A percentile compares a stretch with the other conserved stretches of the same genome.
Conservation (phyloP, 2,329 filamentous ascomycete species). For the Aureobasidium sp. region DNA sequence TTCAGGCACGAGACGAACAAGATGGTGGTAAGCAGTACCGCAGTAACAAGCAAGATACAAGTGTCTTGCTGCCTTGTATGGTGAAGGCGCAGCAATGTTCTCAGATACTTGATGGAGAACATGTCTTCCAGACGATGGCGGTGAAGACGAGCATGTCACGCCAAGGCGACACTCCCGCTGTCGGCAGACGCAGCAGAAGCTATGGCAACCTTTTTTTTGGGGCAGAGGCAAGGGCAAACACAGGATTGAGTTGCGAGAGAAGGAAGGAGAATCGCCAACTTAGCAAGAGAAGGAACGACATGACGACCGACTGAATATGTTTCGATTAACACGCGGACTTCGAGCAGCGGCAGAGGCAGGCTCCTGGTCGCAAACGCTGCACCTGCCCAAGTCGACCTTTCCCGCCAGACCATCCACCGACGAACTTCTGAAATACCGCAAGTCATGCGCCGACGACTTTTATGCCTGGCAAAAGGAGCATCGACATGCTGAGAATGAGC, state of each 20-base stretch:
- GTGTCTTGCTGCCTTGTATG: background rate
- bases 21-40: background rate
- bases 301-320: slow-evolving; percentile 17
- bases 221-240: background rate
- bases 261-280: too few relatives aligned
- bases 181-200: slow-evolving; percentile 6
- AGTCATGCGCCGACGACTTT: slow-evolving; percentile 84
- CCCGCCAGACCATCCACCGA: slow-evolving; percentile 47
- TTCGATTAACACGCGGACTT: slow-evolving; percentile 20
- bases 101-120: background rate
- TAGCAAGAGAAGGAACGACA: slow-evolving; percentile 17
- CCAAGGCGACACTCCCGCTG: background rate
- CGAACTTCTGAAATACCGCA: slow-evolving; percentile 66
- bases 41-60: background rate
- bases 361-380: slow-evolving; percentile 50
- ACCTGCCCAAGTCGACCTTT: slow-evolving; percentile 54
- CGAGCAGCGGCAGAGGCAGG: slow-evolving; percentile 19
- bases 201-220: slow-evolving; percentile 11
- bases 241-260: background rate
- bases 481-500: slow-evolving; percentile 42
- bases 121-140: background rate
- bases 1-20: background rate
- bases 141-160: background rate
- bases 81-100: background rate
- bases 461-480: slow-evolving; percentile 83